A percentile compares a stretch with the other conserved stretches of the same genome.
Conservation (phyloP, 768 basidiomycete genomes). For the Mrakia hoshinonis region DNA sequence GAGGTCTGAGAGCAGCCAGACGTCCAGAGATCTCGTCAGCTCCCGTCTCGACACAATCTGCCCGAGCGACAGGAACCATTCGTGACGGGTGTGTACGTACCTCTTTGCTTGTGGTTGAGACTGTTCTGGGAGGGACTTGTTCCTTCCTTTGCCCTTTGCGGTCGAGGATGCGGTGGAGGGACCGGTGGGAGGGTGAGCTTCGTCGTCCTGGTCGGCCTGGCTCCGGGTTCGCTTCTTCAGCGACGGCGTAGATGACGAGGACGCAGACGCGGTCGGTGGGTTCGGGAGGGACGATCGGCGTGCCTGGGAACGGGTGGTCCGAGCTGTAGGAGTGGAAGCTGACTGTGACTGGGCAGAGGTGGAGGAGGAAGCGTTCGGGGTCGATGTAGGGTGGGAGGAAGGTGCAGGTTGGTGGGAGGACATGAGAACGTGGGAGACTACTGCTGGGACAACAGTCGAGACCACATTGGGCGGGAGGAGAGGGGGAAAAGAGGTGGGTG, state of each 20-base stretch:
- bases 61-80: too few species aligned
- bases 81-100: too few species aligned
- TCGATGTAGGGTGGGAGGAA: not conserved
- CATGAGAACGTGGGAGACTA: not conserved
- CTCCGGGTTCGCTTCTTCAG: conserved; percentile 13
- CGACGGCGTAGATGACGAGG: not conserved
- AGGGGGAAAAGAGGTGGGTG: not conserved
- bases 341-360: not conserved
- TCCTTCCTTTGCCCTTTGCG: conserved; percentile 15
- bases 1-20: conserved; percentile 12
- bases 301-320: conserved; percentile 15
- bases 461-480: conserved; percentile 8
- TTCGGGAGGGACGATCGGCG: conserved; percentile 17
- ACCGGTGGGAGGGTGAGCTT: not conserved
- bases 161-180: not conserved
- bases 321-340: not conserved
- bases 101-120: conserved; percentile 11
- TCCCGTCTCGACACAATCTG: not conserved
- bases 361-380: not conserved
- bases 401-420: not conserved
- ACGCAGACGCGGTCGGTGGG: not conserved
- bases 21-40: not conserved
- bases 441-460: not conserved
- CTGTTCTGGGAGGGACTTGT: not conserved
- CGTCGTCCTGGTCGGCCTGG: not conserved